Base-by-base conservation (phyloP, 768 basidiomycete genomes). In the Lactifluus echinatus region DNA sequence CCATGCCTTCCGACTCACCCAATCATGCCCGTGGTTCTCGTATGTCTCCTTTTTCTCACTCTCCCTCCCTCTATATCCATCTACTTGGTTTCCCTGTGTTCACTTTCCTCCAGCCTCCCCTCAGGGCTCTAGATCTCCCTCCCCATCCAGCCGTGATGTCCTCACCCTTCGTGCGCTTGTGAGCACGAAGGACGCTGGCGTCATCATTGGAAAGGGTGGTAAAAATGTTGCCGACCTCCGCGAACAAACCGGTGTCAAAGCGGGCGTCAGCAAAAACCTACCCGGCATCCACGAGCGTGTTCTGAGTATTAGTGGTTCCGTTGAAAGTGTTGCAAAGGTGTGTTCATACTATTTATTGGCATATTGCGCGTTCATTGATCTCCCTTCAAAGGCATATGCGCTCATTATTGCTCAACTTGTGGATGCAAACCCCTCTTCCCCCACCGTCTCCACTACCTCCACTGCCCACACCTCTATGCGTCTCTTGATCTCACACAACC, bases 191-290 rank as follows among this genome's bases (percentile, higher is more conserved):
- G 94, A 98, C 71, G 93, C 92, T 53, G 94, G 94, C 64, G 85
- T 97, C 68, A 94, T 96, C 72, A 97, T 97, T 65, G 93, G 95
- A 63, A 96, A 92, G 68, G 93, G 79, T 50, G 96, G 96, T 56
- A 92, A 93, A 77, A 98, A 97, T 68, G 95, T 99, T 67, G 95
- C 95, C 62, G 91, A 94, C 72, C 81, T 99, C 67, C 82, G 96
- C 61, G 91, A 95, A 64, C 86, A 90, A 67, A 95, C 93, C 43
- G 93, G 89, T 63, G 94, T 96, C 75, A 98, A 93, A 74, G 94
- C 96, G 61, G 96, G 96, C 69, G 96, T 99, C 72, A 93, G 88
- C 80, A 98, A 96, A 72, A 95, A 97, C 78, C 93, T 95, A 58
- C 84, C 86, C 55, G 96, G 96, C 67, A 93, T 99, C 59, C 93